Base-by-base conservation (phyloP, 2,329 filamentous ascomycete species). In the Exophiala xenobiotica region DNA sequence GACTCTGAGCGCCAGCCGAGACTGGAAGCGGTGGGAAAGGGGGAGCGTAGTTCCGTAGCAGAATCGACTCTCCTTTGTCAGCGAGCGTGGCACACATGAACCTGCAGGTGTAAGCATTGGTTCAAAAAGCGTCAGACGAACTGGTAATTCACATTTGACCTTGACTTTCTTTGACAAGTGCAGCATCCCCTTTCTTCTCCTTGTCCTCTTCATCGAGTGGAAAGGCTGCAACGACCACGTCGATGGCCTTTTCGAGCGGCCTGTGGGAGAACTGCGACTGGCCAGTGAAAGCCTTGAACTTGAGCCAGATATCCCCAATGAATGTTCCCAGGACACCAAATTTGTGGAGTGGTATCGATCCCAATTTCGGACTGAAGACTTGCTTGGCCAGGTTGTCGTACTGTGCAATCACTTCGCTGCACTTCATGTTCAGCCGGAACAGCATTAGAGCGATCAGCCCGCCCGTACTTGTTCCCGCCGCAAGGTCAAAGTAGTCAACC, bases 361-460 rank as follows among this genome's bases (percentile, higher is more conserved):
- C 54, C 7, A 56, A 27, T 27, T 44, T 55, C 5, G 54, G 49
- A 16, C 42, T 39, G 49, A 60, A 60, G 27, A 60, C 56, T 31
- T 51, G 16, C 23, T 53, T 48, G 18, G 56, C 49, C 33, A 60
- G 40, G 6, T 18, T 37, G 7, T 54, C 23, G 24, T 59, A 62
- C 18, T 39, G 29, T 2, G 37, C 35, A 37, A 60, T 53, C n/a
- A 51, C 33, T 8, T 56, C 37, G 29, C 43, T 44, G 27, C 53
- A 51, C 31, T 45, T 49, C 59, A 61, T 59, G 35, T 54, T 48
- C n/a, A 61, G 45, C 6, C 56, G 53, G 38, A 56, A 58, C 16
- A 59, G 42, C 59, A 61, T 60, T 16, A 60, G 50, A 18, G 59
- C 59, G 44, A 58, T 54, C 12, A 61, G 48, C 16, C 59, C 59